Percentiles rank a stretch among this genome's conserved stretches.
Conservation (phyloP, 1,284 basidiomycete genomes). For the Malassezia nana region DNA sequence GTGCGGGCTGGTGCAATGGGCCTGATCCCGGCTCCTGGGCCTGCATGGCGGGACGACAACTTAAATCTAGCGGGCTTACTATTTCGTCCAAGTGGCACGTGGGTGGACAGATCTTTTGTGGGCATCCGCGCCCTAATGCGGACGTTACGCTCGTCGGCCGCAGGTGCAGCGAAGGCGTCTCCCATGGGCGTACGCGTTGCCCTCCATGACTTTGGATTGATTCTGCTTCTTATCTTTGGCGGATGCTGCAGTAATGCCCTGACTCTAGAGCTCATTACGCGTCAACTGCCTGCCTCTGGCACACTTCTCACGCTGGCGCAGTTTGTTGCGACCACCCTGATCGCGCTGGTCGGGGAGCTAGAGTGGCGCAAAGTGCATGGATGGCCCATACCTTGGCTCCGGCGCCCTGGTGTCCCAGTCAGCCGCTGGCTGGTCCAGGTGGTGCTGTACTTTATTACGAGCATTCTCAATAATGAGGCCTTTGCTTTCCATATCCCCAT, state of each 20-base stretch:
- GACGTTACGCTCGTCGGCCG: not conserved
- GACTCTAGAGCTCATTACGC: conserved; percentile 37
- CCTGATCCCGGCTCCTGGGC: not conserved
- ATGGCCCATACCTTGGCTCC: conserved; percentile 13
- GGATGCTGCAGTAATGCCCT: conserved; percentile 46
- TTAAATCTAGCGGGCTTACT: not conserved
- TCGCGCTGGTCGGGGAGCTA: conserved; percentile 27
- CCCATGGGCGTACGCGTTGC: not conserved
- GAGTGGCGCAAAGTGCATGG: not conserved
- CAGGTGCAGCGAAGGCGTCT: not conserved
- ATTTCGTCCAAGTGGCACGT: not conserved
- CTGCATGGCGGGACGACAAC: not conserved
- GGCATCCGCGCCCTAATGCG: not conserved
- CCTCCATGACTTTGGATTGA: conserved; percentile 14
- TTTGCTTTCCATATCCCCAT: conserved; percentile 77
- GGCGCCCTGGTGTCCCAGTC: conserved; percentile 56
- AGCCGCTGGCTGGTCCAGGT: conserved; percentile 70
- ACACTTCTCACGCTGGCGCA: conserved; percentile 43
- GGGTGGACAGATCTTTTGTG: too few species aligned
- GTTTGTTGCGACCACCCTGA: conserved; percentile 35
- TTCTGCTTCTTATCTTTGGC: conserved; percentile 44
- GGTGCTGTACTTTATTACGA: conserved; percentile 66
- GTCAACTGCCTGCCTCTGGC: conserved; percentile 29
- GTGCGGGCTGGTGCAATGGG: not conserved
- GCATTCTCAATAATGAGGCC: conserved; percentile 78